Base-by-base conservation (phyloP, 805 yeast genomes). In the Wickerhamomyces bisporus region DNA sequence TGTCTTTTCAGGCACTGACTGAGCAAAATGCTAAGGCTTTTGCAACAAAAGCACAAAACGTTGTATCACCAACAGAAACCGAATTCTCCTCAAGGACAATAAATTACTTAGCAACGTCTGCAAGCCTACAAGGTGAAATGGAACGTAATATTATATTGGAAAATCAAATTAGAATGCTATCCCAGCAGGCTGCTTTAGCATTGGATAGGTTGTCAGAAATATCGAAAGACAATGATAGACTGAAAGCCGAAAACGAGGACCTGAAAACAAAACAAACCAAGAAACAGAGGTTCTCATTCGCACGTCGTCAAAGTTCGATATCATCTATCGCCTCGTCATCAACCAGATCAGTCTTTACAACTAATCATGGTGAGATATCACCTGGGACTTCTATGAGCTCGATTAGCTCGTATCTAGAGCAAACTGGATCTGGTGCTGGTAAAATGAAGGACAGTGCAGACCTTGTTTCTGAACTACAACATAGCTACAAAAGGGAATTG, bases 111-210 rank as follows among this genome's bases (percentile, higher is more conserved):
- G 38, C 31, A 26, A 47, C 47, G 14, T 46, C 47, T 4, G 44
- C 41, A 20, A 49, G 53, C 0, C 14, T 52, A 5, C 47, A 46
- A 30, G 60, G 58, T 24, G 60, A 55, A 26, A 42, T 52, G 17
- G 50, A 52, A 29, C 43, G 60, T 28, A 53, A 55, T 19, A 11
- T 45, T n/a, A 45, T 53, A 13, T 34, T 55, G 13, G 60, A 55
- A 33, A 50, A 55, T 32, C 60, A 55, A 26, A 41, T 55, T 13
- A 42, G 44, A 30, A 40, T 49, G 28, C 35, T 55, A 10, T 43
- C 55, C 6, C 49, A 45, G 9, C 58, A 55, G 18, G 60, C 58
- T 11, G 48, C 57, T 1, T 9, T 39, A 30, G 57, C 57, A 4
- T 38, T 55, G 26, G 60, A 55, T 32, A 39, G 40, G 31, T 38